Conservation (phyloP, 2,329 filamentous ascomycete species). For the Pseudonectria foliicola region DNA sequence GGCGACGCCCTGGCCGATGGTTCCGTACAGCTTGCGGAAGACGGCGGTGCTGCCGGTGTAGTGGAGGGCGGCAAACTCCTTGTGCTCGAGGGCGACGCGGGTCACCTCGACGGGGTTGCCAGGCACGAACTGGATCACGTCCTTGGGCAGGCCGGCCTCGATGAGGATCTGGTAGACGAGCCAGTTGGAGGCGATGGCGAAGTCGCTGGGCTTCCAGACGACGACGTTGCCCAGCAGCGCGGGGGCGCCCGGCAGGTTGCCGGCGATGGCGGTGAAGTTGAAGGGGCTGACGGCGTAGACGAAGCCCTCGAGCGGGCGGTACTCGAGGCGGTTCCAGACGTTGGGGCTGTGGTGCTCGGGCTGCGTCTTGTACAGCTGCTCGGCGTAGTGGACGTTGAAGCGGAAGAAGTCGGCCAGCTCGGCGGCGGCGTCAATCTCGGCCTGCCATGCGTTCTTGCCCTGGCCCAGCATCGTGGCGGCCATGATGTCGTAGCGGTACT, state of each 20-base stretch:
- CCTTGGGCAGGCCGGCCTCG: constrained; percentile 80
- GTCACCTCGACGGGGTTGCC: constrained; percentile 83
- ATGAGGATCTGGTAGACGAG: constrained; percentile 83
- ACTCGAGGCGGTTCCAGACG: constrained; percentile 87
- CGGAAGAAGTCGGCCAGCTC: constrained; percentile 89
- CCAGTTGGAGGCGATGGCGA: constrained; percentile 83
- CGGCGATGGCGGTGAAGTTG: constrained; percentile 95
- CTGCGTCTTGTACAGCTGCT: constrained; percentile 84
- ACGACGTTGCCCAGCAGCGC: constrained; percentile 92
- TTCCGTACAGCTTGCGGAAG: constrained; percentile 81
- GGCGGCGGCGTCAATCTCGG: constrained; percentile 94
- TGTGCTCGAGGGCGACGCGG: constrained; percentile 66
- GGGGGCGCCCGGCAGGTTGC: constrained; percentile 75
- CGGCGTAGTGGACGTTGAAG: constrained; percentile 90
- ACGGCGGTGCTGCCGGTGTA: constrained; percentile 91
- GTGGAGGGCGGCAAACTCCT: constrained; percentile 82
- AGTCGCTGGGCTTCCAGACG: constrained; percentile 93
- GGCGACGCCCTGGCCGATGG: constrained; percentile 75
- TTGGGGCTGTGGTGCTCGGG: constrained; percentile 75
- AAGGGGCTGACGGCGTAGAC: constrained; percentile 92
- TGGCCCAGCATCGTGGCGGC: constrained; percentile 93
- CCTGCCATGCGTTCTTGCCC: constrained; percentile 98
- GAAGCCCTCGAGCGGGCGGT: constrained; percentile 87
- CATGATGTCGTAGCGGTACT: constrained; percentile 97
- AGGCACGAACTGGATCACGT: constrained; percentile 90